Evolutionary conservation across 2,329 filamentous ascomycete species (phyloP).

Genomic region (Cladosporium cucumerinum): DNA sequence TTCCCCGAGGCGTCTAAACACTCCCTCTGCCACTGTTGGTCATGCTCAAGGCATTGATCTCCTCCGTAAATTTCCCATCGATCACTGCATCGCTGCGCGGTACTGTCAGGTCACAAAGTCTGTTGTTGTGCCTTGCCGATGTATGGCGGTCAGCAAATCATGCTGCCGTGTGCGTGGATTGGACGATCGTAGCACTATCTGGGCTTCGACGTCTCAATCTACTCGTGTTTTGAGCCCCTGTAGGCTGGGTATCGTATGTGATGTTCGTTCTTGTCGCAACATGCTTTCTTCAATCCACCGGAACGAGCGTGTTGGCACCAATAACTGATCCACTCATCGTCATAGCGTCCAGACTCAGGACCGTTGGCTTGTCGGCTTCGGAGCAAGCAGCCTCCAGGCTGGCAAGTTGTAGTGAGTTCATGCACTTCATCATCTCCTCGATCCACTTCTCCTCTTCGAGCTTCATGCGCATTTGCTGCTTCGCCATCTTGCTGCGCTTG

Average conservation of each 20-base stretch:
- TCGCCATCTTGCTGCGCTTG: slow-evolving; percentile 44
- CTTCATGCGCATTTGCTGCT: slow-evolving; percentile 44
- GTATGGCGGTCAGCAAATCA: not conserved
- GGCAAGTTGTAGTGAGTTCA: slow-evolving; percentile 31
- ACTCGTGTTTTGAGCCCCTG: not conserved
- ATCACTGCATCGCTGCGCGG: not conserved
- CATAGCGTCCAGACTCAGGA: slow-evolving; percentile 25
- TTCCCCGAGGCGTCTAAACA: not conserved
- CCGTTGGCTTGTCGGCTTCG: slow-evolving; percentile 5
- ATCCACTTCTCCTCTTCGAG: slow-evolving; percentile 44
- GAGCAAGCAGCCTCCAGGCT: slow-evolving; percentile 15
- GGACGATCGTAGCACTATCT: not conserved
- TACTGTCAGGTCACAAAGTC: not conserved
- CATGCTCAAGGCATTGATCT: not conserved
- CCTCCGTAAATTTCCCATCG: not conserved
- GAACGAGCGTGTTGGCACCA: slow-evolving; percentile 24
- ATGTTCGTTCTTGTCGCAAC: not conserved
- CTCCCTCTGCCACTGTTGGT: not conserved
- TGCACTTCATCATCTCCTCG: slow-evolving; percentile 40
- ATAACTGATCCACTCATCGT: slow-evolving; percentile 23
- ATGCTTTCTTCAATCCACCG: slow-evolving; percentile 12
- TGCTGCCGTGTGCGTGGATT: not conserved
- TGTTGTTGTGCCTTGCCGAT: not conserved
- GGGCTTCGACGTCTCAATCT: not conserved
- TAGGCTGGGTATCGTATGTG: not conserved